Percentiles rank a stretch among this genome's conserved stretches.
These are phyloP conservation scores for Mycena galericulata DNA, from an alignment of 768 basidiomycete species.

Conservation along the genomic window DNA sequence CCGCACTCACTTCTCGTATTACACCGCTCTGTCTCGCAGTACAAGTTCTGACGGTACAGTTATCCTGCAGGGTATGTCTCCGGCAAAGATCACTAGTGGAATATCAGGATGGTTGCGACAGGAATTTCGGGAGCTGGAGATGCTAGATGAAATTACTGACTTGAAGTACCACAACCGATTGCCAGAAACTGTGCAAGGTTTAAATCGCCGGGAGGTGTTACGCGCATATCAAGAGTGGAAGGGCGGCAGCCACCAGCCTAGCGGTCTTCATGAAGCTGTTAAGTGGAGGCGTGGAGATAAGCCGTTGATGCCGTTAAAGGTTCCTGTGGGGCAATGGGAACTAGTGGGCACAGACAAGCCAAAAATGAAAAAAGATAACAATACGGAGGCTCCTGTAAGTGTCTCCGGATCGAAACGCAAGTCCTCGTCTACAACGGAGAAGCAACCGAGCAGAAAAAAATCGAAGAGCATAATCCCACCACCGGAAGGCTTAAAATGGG, in stretches of 20 bases:
- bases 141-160: slow-evolving; percentile 50
- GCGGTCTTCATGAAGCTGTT: not conserved
- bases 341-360: slow-evolving; percentile 36
- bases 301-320: not conserved
- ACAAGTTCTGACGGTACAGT: slow-evolving; percentile 37
- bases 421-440: not conserved
- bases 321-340: not conserved
- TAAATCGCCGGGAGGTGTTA: slow-evolving; percentile 33
- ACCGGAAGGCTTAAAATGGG: slow-evolving; percentile 33
- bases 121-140: slow-evolving; percentile 49
- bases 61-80: slow-evolving; percentile 42
- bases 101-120: slow-evolving; percentile 44
- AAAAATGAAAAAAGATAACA: slow-evolving; percentile 1
- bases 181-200: slow-evolving; percentile 25
- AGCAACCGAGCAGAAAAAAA: not conserved
- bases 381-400: too few relatives aligned
- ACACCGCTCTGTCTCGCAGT: slow-evolving; percentile 46
- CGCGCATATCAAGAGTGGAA: slow-evolving; percentile 39
- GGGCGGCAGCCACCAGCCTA: slow-evolving; percentile 25
- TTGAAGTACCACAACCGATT: slow-evolving; percentile 38
- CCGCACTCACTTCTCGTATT: slow-evolving; percentile 43
- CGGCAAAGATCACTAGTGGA: slow-evolving; percentile 39
- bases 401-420: not conserved
- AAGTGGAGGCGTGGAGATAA: not conserved
- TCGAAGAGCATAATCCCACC: not conserved